Base-by-base conservation (phyloP, 768 basidiomycete species). In the Lactarius vividus region DNA sequence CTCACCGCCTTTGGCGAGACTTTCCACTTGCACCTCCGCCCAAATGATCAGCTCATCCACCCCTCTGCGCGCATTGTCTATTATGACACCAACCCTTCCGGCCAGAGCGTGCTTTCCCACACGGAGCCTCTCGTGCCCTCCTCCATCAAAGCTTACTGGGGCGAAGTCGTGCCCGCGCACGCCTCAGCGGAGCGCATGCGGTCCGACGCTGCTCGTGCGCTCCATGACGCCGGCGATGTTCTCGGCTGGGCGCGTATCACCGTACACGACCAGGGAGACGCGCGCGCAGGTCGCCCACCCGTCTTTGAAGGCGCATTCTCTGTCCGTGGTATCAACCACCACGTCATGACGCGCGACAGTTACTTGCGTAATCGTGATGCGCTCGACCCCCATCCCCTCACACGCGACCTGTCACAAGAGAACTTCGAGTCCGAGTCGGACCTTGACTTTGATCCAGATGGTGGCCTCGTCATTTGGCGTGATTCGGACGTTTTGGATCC, bases 171-270 rank as follows among this genome's bases (percentile, higher is more conserved):
- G 60, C 79, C 83, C 62, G 78, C 80, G n/a, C 74, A 82, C 37
- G 76, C 82, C 62, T 84, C 88, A 7, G 74, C 75, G 4, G 75
- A 76, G 20, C 83, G 88, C 46, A 78, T 88, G 81, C 81, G 83
- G 31, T 85, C 87, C 71, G 89, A 89, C 73, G 80, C 81, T 26
- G 87, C 84, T 6, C 82, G 85, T 55, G 82, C 83, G 4, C 80
- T 78, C 44, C 75, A 73, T 59, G 80, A 80, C 64, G 75, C 80
- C 59, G 69, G 71, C 11, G 76, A 80, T 33, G 82, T 83, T 49
- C 79, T 88, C 13, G 93, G 93, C 29, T 90, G 88, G 85, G 92
- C 91, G 20, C 85, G 89, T 26, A 85, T 95, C 69, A 84, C 88
- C 76, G 82, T 92, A 3, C 85, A 91, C 73, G 76, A 86, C 71